Percentiles rank a stretch among this genome's conserved stretches.
phyloP scores from a whole-genome alignment of 2,329 filamentous ascomycete species.

The Xylariaceae sp. region DNA sequence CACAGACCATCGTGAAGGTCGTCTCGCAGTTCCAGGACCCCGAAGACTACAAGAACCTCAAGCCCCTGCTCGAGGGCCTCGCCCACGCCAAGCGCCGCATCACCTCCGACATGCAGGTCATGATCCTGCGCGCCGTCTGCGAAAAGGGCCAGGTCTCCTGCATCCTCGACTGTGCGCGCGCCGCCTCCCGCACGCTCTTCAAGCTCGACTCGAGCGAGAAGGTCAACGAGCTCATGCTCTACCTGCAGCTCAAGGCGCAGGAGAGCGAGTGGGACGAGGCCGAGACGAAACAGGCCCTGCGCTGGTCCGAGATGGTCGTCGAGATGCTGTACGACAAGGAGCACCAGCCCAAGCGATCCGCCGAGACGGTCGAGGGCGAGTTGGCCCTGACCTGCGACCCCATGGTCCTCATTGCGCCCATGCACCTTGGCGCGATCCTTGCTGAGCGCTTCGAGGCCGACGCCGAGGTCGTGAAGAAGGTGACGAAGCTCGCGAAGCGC shows the following conservation, averaged over 20 bases:
- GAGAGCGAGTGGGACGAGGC: constrained; percentile 32
- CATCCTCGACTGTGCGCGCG: constrained; percentile 47
- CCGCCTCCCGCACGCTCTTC: constrained; percentile 43
- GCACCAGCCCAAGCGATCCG: constrained; percentile 30
- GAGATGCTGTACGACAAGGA: constrained; percentile 44
- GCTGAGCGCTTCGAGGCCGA: constrained; percentile 33
- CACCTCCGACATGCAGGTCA: constrained; percentile 30
- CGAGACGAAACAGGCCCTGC: constrained; percentile 40
- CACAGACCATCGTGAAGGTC: constrained; percentile 35
- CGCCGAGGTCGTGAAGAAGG: constrained; percentile 31
- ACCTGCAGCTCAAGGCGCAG: constrained; percentile 40
- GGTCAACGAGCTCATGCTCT: constrained; percentile 37
- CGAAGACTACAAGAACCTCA: constrained; percentile 50
- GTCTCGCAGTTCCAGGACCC: constrained; percentile 43
- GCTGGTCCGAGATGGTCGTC: constrained; percentile 43
- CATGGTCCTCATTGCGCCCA: constrained; percentile 37
- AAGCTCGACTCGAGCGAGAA: constrained; percentile 39
- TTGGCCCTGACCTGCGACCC: constrained; percentile 38
- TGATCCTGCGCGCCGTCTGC: constrained; percentile 40
- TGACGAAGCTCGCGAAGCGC: constrained; percentile 35
- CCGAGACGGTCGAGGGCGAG: constrained; percentile 10
- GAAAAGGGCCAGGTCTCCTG: constrained; percentile 38
- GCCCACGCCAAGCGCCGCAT: constrained; percentile 40
- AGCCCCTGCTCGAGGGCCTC: constrained; percentile 47
- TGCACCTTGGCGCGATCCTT: constrained; percentile 41